Evolutionary conservation across 225 moss, liverwort and hornwort species (phyloP).

Genomic region (Climacium dendroides): DNA sequence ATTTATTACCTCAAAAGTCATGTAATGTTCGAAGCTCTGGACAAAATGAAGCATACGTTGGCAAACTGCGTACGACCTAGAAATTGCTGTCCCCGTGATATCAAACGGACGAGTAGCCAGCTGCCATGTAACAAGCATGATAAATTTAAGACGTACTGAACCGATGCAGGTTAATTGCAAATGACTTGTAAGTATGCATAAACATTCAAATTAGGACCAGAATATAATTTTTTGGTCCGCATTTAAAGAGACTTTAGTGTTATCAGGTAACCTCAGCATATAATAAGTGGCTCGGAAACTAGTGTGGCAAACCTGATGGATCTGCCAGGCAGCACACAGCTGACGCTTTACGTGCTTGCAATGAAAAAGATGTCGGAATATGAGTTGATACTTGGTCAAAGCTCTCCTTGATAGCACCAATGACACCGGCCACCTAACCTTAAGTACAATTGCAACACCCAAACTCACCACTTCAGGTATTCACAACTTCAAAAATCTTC

Average conservation of each 20-base stretch:
- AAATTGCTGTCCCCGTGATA: slow-evolving; percentile 65
- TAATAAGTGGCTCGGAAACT: not conserved
- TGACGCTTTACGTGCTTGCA: slow-evolving; percentile 83
- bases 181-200: not conserved
- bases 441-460: slow-evolving; percentile 1
- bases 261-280: not conserved
- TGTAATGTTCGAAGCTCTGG: slow-evolving; percentile 93
- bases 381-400: slow-evolving; percentile 93
- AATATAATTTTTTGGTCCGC: not conserved
- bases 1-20: slow-evolving; percentile 80
- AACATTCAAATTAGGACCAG: not conserved
- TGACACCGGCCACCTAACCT: slow-evolving; percentile 90
- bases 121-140: slow-evolving; percentile 21
- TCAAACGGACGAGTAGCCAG: slow-evolving; percentile 70
- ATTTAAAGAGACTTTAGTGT: not conserved
- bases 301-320: slow-evolving; percentile 57
- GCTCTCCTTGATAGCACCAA: slow-evolving; percentile 82
- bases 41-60: slow-evolving; percentile 97
- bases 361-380: slow-evolving; percentile 93
- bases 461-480: slow-evolving; percentile 13
- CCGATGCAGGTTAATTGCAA: not conserved
- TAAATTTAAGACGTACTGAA: not conserved
- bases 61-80: slow-evolving; percentile 78
- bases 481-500: not conserved
- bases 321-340: slow-evolving; percentile 92